Conservation (phyloP, 257 asterid species). For the Nicotiana paniculata region DNA sequence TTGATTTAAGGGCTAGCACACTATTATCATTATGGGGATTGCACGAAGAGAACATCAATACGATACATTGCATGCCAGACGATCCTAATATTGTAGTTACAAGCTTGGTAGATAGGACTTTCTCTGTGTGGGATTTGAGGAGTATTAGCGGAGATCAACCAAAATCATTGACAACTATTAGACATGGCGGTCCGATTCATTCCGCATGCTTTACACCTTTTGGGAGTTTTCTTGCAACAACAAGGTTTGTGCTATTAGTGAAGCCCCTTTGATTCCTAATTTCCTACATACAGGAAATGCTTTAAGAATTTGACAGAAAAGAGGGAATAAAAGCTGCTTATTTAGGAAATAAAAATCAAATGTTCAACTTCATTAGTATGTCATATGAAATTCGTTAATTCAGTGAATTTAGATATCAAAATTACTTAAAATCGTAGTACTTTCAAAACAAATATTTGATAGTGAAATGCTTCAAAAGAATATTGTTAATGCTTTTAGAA, state of each 20-base stretch:
- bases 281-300: neutral
- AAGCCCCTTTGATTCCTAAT: neutral
- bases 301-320: too few species aligned
- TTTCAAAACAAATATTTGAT: neutral
- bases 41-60: slow-evolving; percentile 61
- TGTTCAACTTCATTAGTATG: too few species aligned
- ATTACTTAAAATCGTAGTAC: neutral
- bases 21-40: slow-evolving; percentile 34
- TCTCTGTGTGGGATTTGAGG: slow-evolving; percentile 89
- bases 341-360: too few species aligned
- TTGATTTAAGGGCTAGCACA: slow-evolving; percentile 66
- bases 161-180: slow-evolving; percentile 38
- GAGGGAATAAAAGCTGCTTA: too few species aligned
- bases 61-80: slow-evolving; percentile 57
- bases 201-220: slow-evolving; percentile 85
- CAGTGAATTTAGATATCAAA: neutral
- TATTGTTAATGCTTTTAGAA: too few species aligned
- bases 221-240: slow-evolving; percentile 74
- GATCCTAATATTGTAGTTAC: slow-evolving; percentile 57
- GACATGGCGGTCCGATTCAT: slow-evolving; percentile 58
- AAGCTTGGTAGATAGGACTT: slow-evolving; percentile 72
- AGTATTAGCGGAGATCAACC: slow-evolving; percentile 25
- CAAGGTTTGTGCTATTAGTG: slow-evolving; percentile 41
- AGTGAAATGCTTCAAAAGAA: neutral
- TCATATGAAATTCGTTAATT: neutral